Percentiles rank a stretch among this genome's conserved stretches.
Conservation (phyloP, 2,329 filamentous ascomycete genomes). For the Aurifilum marmelostoma region DNA sequence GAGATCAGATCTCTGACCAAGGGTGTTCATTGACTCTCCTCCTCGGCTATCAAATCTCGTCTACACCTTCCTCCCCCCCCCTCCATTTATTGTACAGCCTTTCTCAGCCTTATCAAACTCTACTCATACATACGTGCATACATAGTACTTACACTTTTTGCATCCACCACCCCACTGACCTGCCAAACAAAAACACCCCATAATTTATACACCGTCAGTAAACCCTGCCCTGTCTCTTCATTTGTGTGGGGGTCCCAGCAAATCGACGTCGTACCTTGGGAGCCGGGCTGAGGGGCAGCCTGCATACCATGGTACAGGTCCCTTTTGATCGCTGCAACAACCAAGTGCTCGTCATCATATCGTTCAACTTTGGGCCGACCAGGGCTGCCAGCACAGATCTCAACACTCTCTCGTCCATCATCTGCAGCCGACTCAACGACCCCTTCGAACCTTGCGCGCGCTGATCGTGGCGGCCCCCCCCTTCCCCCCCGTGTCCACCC, state of each 20-base stretch:
- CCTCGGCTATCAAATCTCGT: neutral
- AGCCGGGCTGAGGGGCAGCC: slow-evolving; percentile 8
- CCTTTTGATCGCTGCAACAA: neutral
- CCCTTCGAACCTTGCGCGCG: neutral
- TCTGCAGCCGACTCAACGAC: neutral
- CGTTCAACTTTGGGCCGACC: neutral
- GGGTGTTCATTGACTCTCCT: neutral
- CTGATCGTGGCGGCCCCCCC: neutral
- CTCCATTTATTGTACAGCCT: neutral
- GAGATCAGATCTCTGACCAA: neutral
- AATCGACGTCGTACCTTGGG: neutral
- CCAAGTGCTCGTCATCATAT: neutral
- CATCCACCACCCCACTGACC: neutral
- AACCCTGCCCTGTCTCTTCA: neutral
- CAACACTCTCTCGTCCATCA: neutral
- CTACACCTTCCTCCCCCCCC: neutral
- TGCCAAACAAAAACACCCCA: neutral
- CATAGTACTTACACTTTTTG: neutral
- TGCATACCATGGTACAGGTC: slow-evolving; percentile 4
- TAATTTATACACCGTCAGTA: neutral
- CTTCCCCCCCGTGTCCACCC: neutral
- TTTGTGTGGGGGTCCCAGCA: slow-evolving; percentile 6
- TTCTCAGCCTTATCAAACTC: neutral
- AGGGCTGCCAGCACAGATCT: slow-evolving; percentile 1
- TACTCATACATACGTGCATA: neutral